A percentile compares a stretch with the other conserved stretches of the same genome.
Conservation (phyloP, 2,329 filamentous ascomycete genomes). For the Penicillium sp. region DNA sequence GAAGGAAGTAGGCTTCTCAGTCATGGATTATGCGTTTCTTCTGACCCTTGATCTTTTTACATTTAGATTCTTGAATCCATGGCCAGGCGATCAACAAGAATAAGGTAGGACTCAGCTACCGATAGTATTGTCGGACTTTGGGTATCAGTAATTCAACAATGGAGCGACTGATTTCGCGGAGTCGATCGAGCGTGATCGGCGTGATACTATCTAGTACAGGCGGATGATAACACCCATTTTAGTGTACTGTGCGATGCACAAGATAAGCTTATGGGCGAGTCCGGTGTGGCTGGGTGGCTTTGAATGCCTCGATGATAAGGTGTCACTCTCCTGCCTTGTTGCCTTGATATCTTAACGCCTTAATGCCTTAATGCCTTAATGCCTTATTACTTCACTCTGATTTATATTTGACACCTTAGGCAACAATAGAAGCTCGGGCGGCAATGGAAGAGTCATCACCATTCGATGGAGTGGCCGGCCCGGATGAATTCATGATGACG, state of each 20-base stretch:
- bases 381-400: not conserved
- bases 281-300: not conserved
- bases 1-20: no score
- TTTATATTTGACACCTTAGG: not conserved
- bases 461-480: not conserved
- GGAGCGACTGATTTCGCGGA: not conserved
- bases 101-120: not conserved
- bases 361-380: not conserved
- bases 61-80: no score
- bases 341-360: not conserved
- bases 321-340: no score
- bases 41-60: no score
- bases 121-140: not conserved
- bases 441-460: not conserved
- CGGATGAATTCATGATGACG: slow-evolving; percentile 18
- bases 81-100: not conserved
- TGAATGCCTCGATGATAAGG: not conserved
- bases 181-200: not conserved
- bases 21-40: no score
- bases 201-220: not conserved
- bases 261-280: not conserved
- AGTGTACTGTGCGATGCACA: not conserved
- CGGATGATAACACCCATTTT: not conserved
- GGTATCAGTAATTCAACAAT: not conserved
- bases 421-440: not conserved